phyloP scores from a whole-genome alignment of 495 filamentous ascomycete genomes.

The Aspergillus wentii region DNA sequence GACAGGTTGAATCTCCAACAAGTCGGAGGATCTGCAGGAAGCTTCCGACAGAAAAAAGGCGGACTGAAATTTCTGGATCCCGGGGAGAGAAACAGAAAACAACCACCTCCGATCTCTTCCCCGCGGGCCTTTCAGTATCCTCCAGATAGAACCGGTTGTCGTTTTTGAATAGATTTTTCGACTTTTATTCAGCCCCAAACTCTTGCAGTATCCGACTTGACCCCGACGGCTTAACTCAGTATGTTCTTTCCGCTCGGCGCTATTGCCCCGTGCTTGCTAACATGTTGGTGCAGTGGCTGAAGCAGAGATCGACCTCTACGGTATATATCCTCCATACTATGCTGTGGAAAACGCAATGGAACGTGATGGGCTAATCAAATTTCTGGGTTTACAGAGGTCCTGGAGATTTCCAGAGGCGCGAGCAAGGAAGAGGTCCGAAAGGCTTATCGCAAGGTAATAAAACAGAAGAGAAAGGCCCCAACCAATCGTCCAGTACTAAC shows the following conservation, averaged over 20 bases:
- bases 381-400: constrained; percentile 52
- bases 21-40: constrained; percentile 26
- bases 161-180: too few species aligned
- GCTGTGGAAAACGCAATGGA: neutral
- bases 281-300: constrained; percentile 32
- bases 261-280: too few species aligned
- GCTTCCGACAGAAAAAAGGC: constrained; percentile 19
- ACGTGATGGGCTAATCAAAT: constrained; percentile 11
- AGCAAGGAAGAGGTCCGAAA: constrained; percentile 88
- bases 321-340: constrained; percentile 16
- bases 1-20: constrained; percentile 19
- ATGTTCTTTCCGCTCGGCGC: too few species aligned
- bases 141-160: too few species aligned
- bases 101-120: too few species aligned
- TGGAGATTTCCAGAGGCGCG: constrained; percentile 65
- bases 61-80: constrained; percentile 8
- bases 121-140: too few species aligned
- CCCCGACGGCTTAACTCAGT: too few species aligned
- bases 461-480: too few species aligned
- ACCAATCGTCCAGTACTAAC: constrained; percentile 8
- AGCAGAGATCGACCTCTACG: constrained; percentile 41
- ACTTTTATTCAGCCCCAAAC: too few species aligned
- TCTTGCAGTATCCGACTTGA: too few species aligned
- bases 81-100: neutral
- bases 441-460: constrained; percentile 85